Base-by-base conservation (phyloP, 345 rosid species). In the Erysimum cheiranthoides region DNA sequence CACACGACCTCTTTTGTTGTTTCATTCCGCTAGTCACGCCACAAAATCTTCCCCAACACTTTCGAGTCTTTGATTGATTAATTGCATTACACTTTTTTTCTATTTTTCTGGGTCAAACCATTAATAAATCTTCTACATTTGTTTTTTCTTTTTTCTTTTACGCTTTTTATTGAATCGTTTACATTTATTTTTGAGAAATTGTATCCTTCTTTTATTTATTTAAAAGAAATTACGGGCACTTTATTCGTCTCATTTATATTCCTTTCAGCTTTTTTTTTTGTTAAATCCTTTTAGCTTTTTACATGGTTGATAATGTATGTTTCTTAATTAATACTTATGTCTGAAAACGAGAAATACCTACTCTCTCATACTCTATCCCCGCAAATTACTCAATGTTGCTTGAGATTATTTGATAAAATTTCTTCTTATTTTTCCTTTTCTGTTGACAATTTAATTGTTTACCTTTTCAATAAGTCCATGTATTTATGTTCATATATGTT, bases 11-110 rank as follows among this genome's bases (percentile, higher is more conserved):
- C 71, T 63, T 58, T 57, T 34, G 70, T 61, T 64, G 38, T 45
- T 54, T 40, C 61, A 77, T 57, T 71, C 81, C 81, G 81, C 39
- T 49, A 71, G 32, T 78, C 81, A 78, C 81, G 81, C 81, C 67
- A 46, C 57, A 71, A 49, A 17, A 10, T 58, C 67, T 70, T 57
- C 68, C 39, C 61, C 61, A 61, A 13, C 32, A 13, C 21, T 56
- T 62, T 36, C n/a, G 8, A 70, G 51, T 70, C 60, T 61, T 61
- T 62, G 39, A 53, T 62, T 70, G 59, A 70, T 69, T 61, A 16
- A 43, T 61, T 70, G 45, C 63, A 57, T 51, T 51, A 30, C 1
- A 43, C 54, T n/a, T 51, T 13, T 36, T 28, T 56, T 21, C 11
- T 3, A 7, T 3, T 16, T 34, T 1, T 5, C 2, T 40, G 13